phyloP scores from a whole-genome alignment of 805 yeast species.

The Kazachstania viticola region DNA sequence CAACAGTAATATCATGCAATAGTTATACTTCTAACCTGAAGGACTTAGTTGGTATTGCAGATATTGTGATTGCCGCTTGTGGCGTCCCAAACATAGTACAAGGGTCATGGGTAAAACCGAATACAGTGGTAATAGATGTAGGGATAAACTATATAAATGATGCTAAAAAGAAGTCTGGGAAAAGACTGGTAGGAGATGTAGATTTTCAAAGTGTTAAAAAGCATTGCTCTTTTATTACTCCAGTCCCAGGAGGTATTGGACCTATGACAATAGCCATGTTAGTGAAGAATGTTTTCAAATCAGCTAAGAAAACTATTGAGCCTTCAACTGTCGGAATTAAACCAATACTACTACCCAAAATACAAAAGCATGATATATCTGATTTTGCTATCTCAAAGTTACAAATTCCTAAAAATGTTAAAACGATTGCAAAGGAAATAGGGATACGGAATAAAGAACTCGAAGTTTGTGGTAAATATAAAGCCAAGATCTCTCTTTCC shows the following conservation, averaged over 20 bases:
- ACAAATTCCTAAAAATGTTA: constrained; percentile 77
- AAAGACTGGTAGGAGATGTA: constrained; percentile 87
- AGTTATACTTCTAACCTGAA: constrained; percentile 47
- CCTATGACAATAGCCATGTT: constrained; percentile 99
- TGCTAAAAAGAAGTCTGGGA: constrained; percentile 61
- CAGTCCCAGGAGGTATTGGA: constrained; percentile 99
- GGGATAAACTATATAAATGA: constrained; percentile 89
- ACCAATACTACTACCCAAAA: constrained; percentile 42
- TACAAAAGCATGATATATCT: constrained; percentile 55
- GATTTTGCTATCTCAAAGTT: constrained; percentile 84
- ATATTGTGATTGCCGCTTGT: constrained; percentile 78
- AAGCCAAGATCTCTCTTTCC: constrained; percentile 74
- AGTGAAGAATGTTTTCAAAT: constrained; percentile 65
- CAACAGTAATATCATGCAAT: constrained; percentile 69
- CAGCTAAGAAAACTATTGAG: constrained; percentile 51
- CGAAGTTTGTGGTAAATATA: constrained; percentile 80
- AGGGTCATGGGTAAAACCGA: constrained; percentile 80
- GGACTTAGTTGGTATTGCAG: constrained; percentile 47
- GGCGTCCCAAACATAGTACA: constrained; percentile 78
- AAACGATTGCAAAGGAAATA: constrained; percentile 63
- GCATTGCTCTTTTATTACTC: constrained; percentile 65
- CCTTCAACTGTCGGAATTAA: constrained; percentile 15
- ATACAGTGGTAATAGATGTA: constrained; percentile 82
- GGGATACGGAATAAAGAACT: constrained; percentile 72
- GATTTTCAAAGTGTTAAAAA: constrained; percentile 59